phyloP scores from a whole-genome alignment of 805 yeast species.

The Candida germanica region DNA sequence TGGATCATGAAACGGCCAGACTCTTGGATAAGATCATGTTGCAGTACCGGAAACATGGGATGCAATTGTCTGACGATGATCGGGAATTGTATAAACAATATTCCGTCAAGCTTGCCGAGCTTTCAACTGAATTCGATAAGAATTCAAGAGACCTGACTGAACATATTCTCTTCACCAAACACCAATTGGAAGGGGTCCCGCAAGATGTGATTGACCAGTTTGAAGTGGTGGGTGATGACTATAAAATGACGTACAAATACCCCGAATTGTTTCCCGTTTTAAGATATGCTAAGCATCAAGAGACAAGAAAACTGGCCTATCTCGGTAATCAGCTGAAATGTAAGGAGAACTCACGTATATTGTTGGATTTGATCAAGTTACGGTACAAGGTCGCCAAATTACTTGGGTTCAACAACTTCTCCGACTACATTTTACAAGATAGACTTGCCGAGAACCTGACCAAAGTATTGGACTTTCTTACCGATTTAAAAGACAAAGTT shows the following conservation, averaged over 20 bases:
- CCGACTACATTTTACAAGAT: conserved; percentile 69
- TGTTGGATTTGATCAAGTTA: conserved; percentile 56
- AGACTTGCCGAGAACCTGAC: conserved; percentile 75
- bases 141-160: conserved; percentile 73
- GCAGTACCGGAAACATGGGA: conserved; percentile 65
- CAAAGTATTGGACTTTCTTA: conserved; percentile 58
- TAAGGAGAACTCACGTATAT: conserved; percentile 59
- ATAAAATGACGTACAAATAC: conserved; percentile 73
- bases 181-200: conserved; percentile 75
- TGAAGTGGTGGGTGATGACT: conserved; percentile 42
- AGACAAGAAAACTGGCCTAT: conserved; percentile 65
- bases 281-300: conserved; percentile 61
- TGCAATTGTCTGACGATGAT: conserved; percentile 53
- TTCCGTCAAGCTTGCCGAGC: conserved; percentile 55
- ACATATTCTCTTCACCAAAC: conserved; percentile 53
- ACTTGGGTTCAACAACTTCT: conserved; percentile 66
- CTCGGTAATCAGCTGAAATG: conserved; percentile 67
- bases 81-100: conserved; percentile 57
- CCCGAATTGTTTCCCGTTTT: conserved; percentile 79
- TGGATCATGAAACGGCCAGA: conserved; percentile 55
- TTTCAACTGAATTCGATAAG: conserved; percentile 56
- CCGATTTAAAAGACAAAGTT: conserved; percentile 58
- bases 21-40: conserved; percentile 55
- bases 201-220: conserved; percentile 57
- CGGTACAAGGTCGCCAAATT: conserved; percentile 60